A percentile compares a stretch with the other conserved stretches of the same genome.
Conservation (phyloP, 306 rosid genomes). For the Echinosophora koreensis region DNA sequence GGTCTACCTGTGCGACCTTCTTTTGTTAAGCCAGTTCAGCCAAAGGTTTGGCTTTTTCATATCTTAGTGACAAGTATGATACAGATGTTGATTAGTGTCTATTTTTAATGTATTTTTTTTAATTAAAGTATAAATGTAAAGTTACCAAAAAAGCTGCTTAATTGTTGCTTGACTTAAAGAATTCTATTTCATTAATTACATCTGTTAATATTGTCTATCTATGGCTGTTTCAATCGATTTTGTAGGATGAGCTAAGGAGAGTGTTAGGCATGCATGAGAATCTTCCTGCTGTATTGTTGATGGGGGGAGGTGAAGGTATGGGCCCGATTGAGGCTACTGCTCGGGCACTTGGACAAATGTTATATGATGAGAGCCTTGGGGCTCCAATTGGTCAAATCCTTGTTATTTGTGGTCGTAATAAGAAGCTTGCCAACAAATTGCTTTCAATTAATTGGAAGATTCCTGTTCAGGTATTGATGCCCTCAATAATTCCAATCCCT, state of each 20-base stretch:
- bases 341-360: conserved; percentile 78
- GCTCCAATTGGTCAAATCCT: conserved; percentile 86
- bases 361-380: conserved; percentile 73
- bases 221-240: conserved; percentile 27
- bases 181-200: conserved; percentile 20
- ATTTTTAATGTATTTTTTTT: background rate
- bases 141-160: background rate
- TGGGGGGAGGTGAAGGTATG: conserved; percentile 99
- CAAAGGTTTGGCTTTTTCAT: conserved; percentile 67
- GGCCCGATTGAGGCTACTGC: conserved; percentile 99
- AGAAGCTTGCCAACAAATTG: conserved; percentile 80
- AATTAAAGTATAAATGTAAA: background rate
- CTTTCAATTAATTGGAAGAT: conserved; percentile 77
- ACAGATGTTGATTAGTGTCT: background rate
- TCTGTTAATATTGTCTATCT: conserved; percentile 29
- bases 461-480: conserved; percentile 84
- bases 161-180: background rate
- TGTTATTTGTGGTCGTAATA: conserved; percentile 93
- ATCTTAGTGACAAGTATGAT: background rate
- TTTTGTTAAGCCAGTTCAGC: conserved; percentile 83
- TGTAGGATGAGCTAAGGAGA: conserved; percentile 76
- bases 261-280: conserved; percentile 89
- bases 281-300: conserved; percentile 95
- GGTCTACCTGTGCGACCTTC: conserved; percentile 94
- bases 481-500: conserved; percentile 8